Evolutionary conservation across 768 basidiomycete genomes (phyloP), one percentile per base, ranked within the genome.

Genomic region (Agrocybe pediades): DNA sequence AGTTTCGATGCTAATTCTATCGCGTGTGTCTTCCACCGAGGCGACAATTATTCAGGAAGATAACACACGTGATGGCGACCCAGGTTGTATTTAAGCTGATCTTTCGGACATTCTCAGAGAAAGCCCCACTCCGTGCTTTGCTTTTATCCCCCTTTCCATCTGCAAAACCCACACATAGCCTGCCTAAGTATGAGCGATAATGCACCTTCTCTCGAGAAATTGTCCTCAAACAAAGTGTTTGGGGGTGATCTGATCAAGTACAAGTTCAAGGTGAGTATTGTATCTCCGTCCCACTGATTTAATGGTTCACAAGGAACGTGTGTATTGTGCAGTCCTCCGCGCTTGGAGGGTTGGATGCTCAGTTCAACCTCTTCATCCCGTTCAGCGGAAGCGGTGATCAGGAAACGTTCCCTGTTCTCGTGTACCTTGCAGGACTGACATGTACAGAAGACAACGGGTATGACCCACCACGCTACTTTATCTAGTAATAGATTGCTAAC

Each of bases 361-460:
- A 84, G 42, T 92, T 98, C 79, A 98, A 98, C 69, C 71, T 98
- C 59, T 99, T 91, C 72, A 63, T 98, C 6, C 96, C 97, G 2
- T 73, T 75, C 9, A 79, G 82, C 46, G 33, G 33, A 5, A 36
- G 11, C 3, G 80, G 85, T 21, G 46, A 69, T 15, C 68, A 69
- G 8, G 65, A 68, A 36, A 82, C 86, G 62, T 78, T 82, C 57
- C 72, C 85, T 0, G 73, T 98, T 2, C 74, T 99, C 7, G 79
- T 90, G 55, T 99, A 95, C 71, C 86, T 98, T 45, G 86, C 95
- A 9, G 96, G 95, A 1, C 69, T 96, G 50, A 88, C 87, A 3
- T 96, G 94, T 71, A 95, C 84, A 8, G 95, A 97, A 69, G 95
- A 99, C 66, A 98, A 90, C 49, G 96, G 89, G 92, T 91, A 63